These are phyloP conservation scores for Candida glucosophila DNA, from an alignment of 1,139 yeast genomes.

Conservation along the genomic window DNA sequence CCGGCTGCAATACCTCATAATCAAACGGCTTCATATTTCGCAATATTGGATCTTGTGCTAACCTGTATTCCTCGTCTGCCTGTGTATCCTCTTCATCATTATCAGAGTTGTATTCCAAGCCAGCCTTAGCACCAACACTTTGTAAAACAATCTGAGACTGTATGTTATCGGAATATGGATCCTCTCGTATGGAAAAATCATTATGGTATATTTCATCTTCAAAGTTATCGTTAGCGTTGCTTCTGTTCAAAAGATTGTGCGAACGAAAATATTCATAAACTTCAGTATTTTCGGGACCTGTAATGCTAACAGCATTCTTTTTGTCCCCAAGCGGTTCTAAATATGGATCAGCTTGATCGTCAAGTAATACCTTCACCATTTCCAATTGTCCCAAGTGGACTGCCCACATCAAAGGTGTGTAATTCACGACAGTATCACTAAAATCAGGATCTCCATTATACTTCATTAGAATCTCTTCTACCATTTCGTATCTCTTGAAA, in stretches of 20 bases:
- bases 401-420: conserved; percentile 44
- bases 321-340: conserved; percentile 22
- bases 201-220: conserved; percentile 11
- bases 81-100: conserved; percentile 16
- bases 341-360: conserved; percentile 36
- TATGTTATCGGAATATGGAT: conserved; percentile 32
- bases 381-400: conserved; percentile 30
- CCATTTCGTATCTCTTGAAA: conserved; percentile 34
- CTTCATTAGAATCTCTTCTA: conserved; percentile 30
- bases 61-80: conserved; percentile 17
- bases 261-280: conserved; percentile 30
- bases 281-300: conserved; percentile 21
- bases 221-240: conserved; percentile 7
- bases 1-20: conserved; percentile 36
- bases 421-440: conserved; percentile 23
- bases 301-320: conserved; percentile 25
- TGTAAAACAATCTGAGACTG: conserved; percentile 40
- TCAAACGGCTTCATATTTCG: conserved; percentile 32
- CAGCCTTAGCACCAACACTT: conserved; percentile 25
- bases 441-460: conserved; percentile 32
- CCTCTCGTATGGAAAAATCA: conserved; percentile 14
- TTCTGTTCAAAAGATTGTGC: conserved; percentile 31
- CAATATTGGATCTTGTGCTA: conserved; percentile 22
- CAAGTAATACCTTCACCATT: conserved; percentile 24
- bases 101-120: conserved; percentile 12